Conservation (phyloP, 768 basidiomycete genomes). For the Panaeolus cyanescens region DNA sequence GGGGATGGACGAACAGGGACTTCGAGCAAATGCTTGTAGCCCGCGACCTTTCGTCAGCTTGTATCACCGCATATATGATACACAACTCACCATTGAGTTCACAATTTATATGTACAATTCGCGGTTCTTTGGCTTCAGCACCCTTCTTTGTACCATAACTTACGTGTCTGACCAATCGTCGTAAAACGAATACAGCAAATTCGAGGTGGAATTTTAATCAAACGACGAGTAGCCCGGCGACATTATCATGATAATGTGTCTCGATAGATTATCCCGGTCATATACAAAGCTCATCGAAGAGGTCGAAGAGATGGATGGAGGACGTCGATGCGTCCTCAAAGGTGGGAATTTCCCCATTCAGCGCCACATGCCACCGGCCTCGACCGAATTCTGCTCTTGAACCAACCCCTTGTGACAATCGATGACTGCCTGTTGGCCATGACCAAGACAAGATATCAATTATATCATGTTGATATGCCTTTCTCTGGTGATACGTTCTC, state of each 20-base stretch:
- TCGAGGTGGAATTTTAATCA: conserved; percentile 76
- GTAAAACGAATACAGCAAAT: conserved; percentile 76
- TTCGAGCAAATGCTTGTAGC: no score
- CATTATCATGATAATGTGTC: conserved; percentile 32
- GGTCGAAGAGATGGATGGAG: not conserved
- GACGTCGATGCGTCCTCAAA: not conserved
- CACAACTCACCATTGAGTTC: no score
- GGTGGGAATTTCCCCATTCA: not conserved
- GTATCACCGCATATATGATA: no score
- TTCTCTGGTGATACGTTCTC: not conserved
- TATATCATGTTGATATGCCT: not conserved
- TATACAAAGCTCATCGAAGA: not conserved
- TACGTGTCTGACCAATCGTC: conserved; percentile 80
- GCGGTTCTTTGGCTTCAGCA: conserved; percentile 54
- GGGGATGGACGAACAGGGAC: no score
- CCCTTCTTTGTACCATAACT: conserved; percentile 44
- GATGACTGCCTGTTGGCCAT: not conserved
- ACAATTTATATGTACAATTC: no score
- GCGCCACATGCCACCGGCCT: not conserved
- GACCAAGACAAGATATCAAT: not conserved
- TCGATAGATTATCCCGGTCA: not conserved
- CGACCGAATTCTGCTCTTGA: not conserved
- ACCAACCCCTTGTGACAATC: not conserved
- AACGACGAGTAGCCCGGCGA: conserved; percentile 53
- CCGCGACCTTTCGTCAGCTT: no score